Conservation (phyloP, 2,329 filamentous ascomycete species). For the Penicillium sclerotigenum region DNA sequence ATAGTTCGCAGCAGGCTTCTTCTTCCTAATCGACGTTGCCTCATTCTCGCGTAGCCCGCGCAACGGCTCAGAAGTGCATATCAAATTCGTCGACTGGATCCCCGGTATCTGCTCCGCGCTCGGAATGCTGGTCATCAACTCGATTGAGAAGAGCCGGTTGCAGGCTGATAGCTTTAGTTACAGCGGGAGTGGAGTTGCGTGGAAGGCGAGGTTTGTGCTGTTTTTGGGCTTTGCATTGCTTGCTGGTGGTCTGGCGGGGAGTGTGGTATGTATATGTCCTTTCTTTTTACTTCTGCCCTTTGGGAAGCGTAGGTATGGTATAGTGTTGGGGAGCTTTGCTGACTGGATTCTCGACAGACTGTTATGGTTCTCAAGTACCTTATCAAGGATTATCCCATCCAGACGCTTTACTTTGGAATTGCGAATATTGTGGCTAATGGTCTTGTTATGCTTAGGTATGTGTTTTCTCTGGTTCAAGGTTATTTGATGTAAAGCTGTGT, state of each 20-base stretch:
- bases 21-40: constrained; percentile 65
- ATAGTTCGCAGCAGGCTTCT: constrained; percentile 68
- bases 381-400: constrained; percentile 57
- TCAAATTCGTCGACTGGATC: constrained; percentile 71
- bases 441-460: constrained; percentile 65
- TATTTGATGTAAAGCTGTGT: background rate
- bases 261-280: constrained; percentile 50
- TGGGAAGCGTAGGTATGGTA: background rate
- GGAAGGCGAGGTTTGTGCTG: constrained; percentile 66
- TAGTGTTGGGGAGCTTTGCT: background rate
- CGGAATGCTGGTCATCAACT: constrained; percentile 70
- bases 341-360: constrained; percentile 39
- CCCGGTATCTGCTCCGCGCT: constrained; percentile 66
- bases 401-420: constrained; percentile 65
- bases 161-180: constrained; percentile 64
- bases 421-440: constrained; percentile 64
- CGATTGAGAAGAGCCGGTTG: constrained; percentile 65
- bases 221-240: constrained; percentile 68
- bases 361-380: constrained; percentile 68
- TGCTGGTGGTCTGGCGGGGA: constrained; percentile 65
- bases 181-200: constrained; percentile 63
- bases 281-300: background rate
- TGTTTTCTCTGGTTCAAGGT: constrained; percentile 8
- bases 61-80: constrained; percentile 61
- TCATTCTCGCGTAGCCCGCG: constrained; percentile 60